phyloP scores from a whole-genome alignment of 2,329 filamentous ascomycete species.

The Phyllosticta citriasiana region DNA sequence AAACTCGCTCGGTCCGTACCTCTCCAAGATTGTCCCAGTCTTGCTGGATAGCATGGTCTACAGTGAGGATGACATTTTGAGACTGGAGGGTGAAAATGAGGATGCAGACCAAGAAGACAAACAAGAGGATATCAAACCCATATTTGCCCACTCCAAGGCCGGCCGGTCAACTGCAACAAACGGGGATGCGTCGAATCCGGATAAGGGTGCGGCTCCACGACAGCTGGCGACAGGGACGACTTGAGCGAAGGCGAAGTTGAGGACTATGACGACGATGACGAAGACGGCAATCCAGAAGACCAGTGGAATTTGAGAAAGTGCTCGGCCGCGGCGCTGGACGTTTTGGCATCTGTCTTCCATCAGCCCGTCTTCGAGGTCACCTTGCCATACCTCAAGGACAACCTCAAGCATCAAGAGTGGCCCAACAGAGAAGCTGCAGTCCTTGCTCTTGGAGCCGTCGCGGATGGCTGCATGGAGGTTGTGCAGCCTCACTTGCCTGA shows the following conservation, averaged over 20 bases:
- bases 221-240: slow-evolving; percentile 54
- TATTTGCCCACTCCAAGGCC: slow-evolving; percentile 66
- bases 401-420: slow-evolving; percentile 83
- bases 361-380: slow-evolving; percentile 83
- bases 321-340: slow-evolving; percentile 88
- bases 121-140: slow-evolving; percentile 81
- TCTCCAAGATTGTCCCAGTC: slow-evolving; percentile 79
- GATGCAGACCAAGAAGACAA: slow-evolving; percentile 87
- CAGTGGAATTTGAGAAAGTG: slow-evolving; percentile 95
- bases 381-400: slow-evolving; percentile 82
- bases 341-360: slow-evolving; percentile 85
- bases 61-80: slow-evolving; percentile 80
- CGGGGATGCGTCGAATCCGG: slow-evolving; percentile 32
- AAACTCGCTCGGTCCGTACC: slow-evolving; percentile 63
- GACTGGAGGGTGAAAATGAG: slow-evolving; percentile 66
- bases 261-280: slow-evolving; percentile 62
- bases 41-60: slow-evolving; percentile 94
- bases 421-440: slow-evolving; percentile 88
- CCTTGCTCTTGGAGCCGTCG: slow-evolving; percentile 84
- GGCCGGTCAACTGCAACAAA: slow-evolving; percentile 40
- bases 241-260: slow-evolving; percentile 83
- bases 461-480: slow-evolving; percentile 84
- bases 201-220: slow-evolving; percentile 37
- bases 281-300: slow-evolving; percentile 69
- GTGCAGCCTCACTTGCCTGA: slow-evolving; percentile 86